Evolutionary conservation across 2,329 filamentous ascomycete genomes (phyloP).

Genomic region (Fusarium stilboides): DNA sequence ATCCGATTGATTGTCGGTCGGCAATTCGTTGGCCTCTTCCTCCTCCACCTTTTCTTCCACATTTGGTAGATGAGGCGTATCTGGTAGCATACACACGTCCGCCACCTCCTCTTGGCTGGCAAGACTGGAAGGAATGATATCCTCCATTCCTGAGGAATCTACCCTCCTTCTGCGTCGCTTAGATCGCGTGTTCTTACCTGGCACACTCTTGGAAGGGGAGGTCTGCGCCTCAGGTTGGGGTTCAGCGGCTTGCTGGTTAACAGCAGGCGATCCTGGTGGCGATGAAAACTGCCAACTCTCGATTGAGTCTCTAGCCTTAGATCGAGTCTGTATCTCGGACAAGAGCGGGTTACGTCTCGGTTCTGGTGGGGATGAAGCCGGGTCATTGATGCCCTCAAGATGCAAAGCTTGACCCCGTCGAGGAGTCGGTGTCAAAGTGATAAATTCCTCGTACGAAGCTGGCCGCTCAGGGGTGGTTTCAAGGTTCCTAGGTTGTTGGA

Average conservation of each 20-base stretch:
- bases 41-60: slow-evolving; percentile 20
- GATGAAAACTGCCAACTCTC: slow-evolving; percentile 71
- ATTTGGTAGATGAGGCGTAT: slow-evolving; percentile 8
- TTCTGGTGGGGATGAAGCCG: slow-evolving; percentile 72
- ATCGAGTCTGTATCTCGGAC: slow-evolving; percentile 67
- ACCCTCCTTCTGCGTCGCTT: slow-evolving; percentile 38
- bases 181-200: slow-evolving; percentile 24
- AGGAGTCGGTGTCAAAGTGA: slow-evolving; percentile 74
- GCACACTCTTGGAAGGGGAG: slow-evolving; percentile 8
- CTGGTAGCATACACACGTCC: slow-evolving; percentile 9
- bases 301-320: slow-evolving; percentile 54
- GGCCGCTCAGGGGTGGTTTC: slow-evolving; percentile 63
- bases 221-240: slow-evolving; percentile 24
- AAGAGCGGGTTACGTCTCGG: slow-evolving; percentile 67
- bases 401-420: slow-evolving; percentile 67
- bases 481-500: slow-evolving; percentile 46
- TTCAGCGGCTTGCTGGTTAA: slow-evolving; percentile 48
- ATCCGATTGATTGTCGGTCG: slow-evolving; percentile 10
- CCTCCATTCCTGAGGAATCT: slow-evolving; percentile 32
- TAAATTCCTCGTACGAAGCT: slow-evolving; percentile 64
- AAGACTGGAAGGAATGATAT: slow-evolving; percentile 53
- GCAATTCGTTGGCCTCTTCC: slow-evolving; percentile 1
- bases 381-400: slow-evolving; percentile 67
- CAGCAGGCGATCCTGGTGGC: slow-evolving; percentile 67
- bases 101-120: slow-evolving; percentile 37